Evolutionary conservation across 2,329 filamentous ascomycete genomes (phyloP).

Genomic region (Penicillium hordei): DNA sequence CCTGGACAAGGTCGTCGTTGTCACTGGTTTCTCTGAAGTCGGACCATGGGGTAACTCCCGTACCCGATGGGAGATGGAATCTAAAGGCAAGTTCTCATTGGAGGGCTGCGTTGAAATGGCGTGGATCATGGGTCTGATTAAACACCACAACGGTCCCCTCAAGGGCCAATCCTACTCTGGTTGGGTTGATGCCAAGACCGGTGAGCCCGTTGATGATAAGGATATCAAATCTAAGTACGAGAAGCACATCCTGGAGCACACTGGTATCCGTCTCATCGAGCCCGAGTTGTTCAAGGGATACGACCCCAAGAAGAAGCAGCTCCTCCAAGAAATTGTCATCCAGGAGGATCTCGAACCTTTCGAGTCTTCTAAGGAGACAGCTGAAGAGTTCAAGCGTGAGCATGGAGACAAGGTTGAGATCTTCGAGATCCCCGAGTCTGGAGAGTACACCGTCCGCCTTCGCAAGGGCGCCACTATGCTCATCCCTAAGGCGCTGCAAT

Average conservation of each 20-base stretch:
- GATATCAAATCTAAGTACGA: constrained; percentile 98
- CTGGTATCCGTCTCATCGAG: constrained; percentile 95
- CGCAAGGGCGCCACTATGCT: constrained; percentile 93
- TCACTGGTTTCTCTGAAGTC: constrained; percentile 87
- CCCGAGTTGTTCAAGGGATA: constrained; percentile 96
- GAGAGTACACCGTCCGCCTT: constrained; percentile 90
- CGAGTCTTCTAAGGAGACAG: constrained; percentile 94
- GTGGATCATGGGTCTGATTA: constrained; percentile 99
- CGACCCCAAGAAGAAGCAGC: constrained; percentile 96
- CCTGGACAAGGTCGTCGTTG: constrained; percentile 94
- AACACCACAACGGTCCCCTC: constrained; percentile 93
- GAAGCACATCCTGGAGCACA: constrained; percentile 92
- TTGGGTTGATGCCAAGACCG: constrained; percentile 91
- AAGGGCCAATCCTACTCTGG: constrained; percentile 97
- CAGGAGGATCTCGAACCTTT: constrained; percentile 97
- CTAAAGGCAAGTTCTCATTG: constrained; percentile 90
- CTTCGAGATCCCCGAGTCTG: constrained; percentile 90
- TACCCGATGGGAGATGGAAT: constrained; percentile 99
- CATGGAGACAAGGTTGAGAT: constrained; percentile 97
- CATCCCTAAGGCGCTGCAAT: constrained; percentile 95
- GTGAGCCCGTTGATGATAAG: constrained; percentile 95
- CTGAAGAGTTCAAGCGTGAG: constrained; percentile 94
- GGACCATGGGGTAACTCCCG: constrained; percentile 95
- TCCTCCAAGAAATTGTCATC: constrained; percentile 96
- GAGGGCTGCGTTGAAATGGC: constrained; percentile 99